Percentiles rank a stretch among this genome's conserved stretches.
phyloP scores from a whole-genome alignment of 1,284 basidiomycete genomes.

The Tilletia horrida region DNA sequence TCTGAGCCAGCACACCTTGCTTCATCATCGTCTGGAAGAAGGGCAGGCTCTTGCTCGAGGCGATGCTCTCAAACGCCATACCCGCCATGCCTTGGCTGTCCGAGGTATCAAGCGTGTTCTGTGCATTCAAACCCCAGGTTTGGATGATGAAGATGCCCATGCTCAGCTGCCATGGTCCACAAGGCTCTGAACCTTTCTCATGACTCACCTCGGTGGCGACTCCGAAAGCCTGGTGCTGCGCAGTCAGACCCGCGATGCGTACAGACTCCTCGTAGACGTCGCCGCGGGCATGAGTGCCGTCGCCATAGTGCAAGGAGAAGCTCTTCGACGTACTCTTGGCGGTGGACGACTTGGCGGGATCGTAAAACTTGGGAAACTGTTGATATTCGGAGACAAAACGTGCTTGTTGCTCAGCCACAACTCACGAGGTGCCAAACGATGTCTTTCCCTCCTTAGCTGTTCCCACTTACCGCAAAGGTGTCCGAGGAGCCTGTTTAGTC shows the following conservation, averaged over 20 bases:
- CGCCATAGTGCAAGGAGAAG: conserved; percentile 20
- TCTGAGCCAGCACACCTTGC: background rate
- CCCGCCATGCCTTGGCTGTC: conserved; percentile 16
- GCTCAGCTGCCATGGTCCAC: too few relatives aligned
- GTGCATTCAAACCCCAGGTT: too few relatives aligned
- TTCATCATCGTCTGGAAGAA: conserved; percentile 20
- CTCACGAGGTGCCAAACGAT: too few relatives aligned
- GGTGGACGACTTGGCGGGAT: conserved; percentile 14
- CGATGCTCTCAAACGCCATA: conserved; percentile 20
- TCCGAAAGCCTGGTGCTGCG: conserved; percentile 10
- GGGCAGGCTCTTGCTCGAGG: conserved; percentile 12
- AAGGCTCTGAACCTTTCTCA: too few relatives aligned
- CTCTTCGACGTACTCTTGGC: conserved; percentile 16
- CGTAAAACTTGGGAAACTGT: conserved; percentile 18
- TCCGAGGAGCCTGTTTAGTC: background rate
- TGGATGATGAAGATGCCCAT: too few relatives aligned
- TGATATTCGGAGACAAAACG: too few relatives aligned
- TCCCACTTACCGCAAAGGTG: background rate
- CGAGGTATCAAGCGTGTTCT: too few relatives aligned
- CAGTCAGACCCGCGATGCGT: conserved; percentile 18
- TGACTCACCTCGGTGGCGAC: conserved; percentile 3
- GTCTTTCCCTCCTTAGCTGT: too few relatives aligned
- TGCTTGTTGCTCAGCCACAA: too few relatives aligned
- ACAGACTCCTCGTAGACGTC: conserved; percentile 20
- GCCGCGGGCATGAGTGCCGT: conserved; percentile 20